Evolutionary conservation across 495 filamentous ascomycete species (phyloP), one percentile per base, ranked within the genome.

Genomic region (Aspergillus panamensis): DNA sequence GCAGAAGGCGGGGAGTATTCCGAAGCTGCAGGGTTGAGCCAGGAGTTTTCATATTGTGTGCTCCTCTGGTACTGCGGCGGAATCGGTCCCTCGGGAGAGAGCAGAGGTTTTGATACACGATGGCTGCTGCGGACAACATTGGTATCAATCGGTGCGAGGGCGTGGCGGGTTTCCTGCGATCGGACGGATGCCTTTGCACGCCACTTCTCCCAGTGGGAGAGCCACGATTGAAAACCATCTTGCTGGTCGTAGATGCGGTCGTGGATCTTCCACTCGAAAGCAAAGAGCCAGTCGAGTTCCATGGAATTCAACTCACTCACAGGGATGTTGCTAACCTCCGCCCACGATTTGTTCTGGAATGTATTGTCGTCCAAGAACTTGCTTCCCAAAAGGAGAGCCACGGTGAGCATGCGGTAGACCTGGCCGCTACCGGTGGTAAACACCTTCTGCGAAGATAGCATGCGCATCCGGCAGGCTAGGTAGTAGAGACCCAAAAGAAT

Each of bases 331-430:
- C 92, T 97, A 21, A 99, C 94, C 67, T 99, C 95, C 4, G 95
- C 88, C 94, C 94, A 99, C 7, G 95, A 97, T 53, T 92, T 90
- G 76, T 97, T 99, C 79, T 97, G 92, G 73, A 97, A 99, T 14
- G 94, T 99, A 73, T 97, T 97, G 73, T 99, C 94, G 67, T 99
- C 94, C 53, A 97, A 73, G 66, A 99, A 99, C 75, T 99, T 99
- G 79, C 92, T 97, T 51, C 92, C 94, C 32, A 99, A 82, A 40
- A 99, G 78, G 32, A 99, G 80, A 14, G 87, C 80, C 53, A 92
- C 88, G 13, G 92, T 97, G 53, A 97, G 81, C 84, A 97, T 90
- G 51, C 91, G 87, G 78, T 94, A 96, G 53, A 95, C 83, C 65
- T 93, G 85, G 43, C 85, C 86, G 67, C 86, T 86, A 60, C 80